Evolutionary conservation across 768 basidiomycete genomes (phyloP).

Genomic region (Russula foetens): DNA sequence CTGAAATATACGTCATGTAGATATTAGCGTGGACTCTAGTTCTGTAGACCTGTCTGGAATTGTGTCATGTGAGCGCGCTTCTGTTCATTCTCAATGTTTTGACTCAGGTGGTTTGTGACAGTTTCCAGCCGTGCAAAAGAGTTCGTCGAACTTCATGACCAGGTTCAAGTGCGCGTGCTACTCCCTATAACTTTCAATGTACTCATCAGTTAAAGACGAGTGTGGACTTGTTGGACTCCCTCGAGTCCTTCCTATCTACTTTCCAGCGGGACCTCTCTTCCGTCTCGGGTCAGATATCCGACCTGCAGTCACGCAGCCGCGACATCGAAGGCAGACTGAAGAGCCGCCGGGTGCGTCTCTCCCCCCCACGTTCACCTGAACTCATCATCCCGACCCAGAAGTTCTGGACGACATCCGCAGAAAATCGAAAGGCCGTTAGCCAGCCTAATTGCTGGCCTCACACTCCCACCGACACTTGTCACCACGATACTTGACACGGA

Average conservation of each 20-base stretch:
- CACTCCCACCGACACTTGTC: slow-evolving; percentile 73
- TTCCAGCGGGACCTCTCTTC: slow-evolving; percentile 92
- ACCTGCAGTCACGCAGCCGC: slow-evolving; percentile 83
- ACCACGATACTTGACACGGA: slow-evolving; percentile 73
- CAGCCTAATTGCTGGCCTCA: slow-evolving; percentile 69
- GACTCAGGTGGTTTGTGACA: slow-evolving; percentile 15
- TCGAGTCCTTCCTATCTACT: slow-evolving; percentile 87
- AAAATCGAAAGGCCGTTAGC: slow-evolving; percentile 84
- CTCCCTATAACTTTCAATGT: background rate
- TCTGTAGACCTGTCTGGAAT: background rate
- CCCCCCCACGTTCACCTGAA: background rate
- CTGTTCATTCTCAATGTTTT: background rate
- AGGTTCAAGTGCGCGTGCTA: slow-evolving; percentile 59
- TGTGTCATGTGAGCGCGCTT: slow-evolving; percentile 4
- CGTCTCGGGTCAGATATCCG: slow-evolving; percentile 94
- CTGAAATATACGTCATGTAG: background rate
- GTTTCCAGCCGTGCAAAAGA: slow-evolving; percentile 44
- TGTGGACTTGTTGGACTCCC: slow-evolving; percentile 72
- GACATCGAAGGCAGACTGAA: slow-evolving; percentile 84
- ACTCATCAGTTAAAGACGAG: slow-evolving; percentile 54
- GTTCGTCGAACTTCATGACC: slow-evolving; percentile 83
- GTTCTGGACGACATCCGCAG: slow-evolving; percentile 33
- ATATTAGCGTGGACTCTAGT: background rate
- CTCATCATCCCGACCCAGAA: background rate
- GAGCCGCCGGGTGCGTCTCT: slow-evolving; percentile 65